Base-by-base conservation (phyloP, 1,139 yeast species). In the Wickerhamiella pararugosa region DNA sequence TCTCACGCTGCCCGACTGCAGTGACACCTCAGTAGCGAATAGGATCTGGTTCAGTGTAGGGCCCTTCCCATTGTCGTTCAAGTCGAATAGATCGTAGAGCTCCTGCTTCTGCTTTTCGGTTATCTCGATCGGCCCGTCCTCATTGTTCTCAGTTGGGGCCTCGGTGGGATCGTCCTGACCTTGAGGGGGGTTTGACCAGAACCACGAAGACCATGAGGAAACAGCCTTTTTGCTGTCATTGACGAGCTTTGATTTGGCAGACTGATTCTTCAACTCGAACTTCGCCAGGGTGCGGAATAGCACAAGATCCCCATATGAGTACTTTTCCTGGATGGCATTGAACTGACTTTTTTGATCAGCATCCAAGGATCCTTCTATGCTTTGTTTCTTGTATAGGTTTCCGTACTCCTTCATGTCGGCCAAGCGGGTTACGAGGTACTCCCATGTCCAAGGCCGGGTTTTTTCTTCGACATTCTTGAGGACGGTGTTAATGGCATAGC, bases 61-160 rank as follows among this genome's bases (percentile, higher is more conserved):
- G 49, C 79, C 80, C 8, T 79, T 64, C 0, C 77, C 62, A 0
- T 71, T 70, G 48, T 86, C 95, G 53, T 86, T 83, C 63, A 80
- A 87, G 48, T 87, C 99, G 49, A 92, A 90, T 0, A 96, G 94
- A 48, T 84, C 94, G 56, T 84, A 87, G 10, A 90, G 68, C 43
- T 92, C 98, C 56, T 84, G 55, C 31, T 63, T 54, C 47, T 66
- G 69, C 44, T 65, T 66, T 5, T 65, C 70, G 0, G 70, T 65
- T 53, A 66, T 62, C n/a, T 55, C 54, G 21, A 64, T 57, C 1
- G 57, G 45, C 8, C 59, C 60, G 6, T 54, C 57, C 2, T 51
- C 54, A 7, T 9, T 29, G 7, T 6, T 27, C 11, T 31, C 36
- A 5, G 42, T 51, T 45, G 25, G 45, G 21, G 34, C 54, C 35